Conservation (phyloP, 768 basidiomycete species). For the Sporobolomyces pararoseus region DNA sequence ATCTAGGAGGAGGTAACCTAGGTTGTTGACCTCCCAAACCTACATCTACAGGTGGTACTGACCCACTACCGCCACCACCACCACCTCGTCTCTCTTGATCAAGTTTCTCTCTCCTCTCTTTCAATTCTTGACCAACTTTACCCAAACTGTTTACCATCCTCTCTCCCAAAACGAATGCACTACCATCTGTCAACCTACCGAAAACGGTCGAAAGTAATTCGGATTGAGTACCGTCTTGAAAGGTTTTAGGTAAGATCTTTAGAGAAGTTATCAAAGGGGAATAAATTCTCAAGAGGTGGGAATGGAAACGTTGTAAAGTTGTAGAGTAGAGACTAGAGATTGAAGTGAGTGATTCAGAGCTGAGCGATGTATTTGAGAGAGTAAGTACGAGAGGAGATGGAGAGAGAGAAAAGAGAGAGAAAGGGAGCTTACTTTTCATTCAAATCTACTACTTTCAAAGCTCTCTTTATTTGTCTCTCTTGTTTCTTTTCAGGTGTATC, state of each 20-base stretch:
- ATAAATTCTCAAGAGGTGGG: conserved; percentile 41
- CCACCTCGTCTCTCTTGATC: not conserved
- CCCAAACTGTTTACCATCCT: not conserved
- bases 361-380: not conserved
- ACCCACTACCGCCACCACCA: not conserved
- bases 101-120: not conserved
- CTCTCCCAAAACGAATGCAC: conserved; percentile 27
- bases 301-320: conserved; percentile 34
- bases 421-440: conserved; percentile 15
- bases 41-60: not conserved
- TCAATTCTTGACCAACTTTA: not conserved
- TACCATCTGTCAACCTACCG: conserved; percentile 33
- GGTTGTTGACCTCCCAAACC: conserved; percentile 8
- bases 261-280: conserved; percentile 26
- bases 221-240: conserved; percentile 35
- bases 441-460: conserved; percentile 22
- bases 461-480: conserved; percentile 16
- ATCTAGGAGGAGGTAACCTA: not conserved
- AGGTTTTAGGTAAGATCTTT: conserved; percentile 27
- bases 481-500: conserved; percentile 9
- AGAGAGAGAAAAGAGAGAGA: not conserved
- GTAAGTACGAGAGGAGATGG: not conserved
- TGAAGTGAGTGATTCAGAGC: conserved; percentile 33
- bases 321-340: conserved; percentile 31
- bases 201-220: conserved; percentile 21